These are phyloP conservation scores for Xylariaceae sp. DNA, from an alignment of 2,329 filamentous ascomycete genomes.

Conservation along the genomic window DNA sequence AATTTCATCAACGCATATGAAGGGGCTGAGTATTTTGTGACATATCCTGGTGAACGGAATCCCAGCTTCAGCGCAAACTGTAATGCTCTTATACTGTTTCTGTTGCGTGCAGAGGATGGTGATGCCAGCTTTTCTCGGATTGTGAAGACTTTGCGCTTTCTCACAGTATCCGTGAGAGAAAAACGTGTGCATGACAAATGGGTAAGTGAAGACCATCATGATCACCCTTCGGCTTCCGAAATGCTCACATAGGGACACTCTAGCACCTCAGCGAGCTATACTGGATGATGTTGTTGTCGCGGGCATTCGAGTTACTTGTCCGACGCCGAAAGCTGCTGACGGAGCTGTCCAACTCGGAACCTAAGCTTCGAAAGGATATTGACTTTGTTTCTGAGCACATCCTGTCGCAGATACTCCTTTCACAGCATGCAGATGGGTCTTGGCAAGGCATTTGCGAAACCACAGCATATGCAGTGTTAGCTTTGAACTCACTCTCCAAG, in stretches of 20 bases:
- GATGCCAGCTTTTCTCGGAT: constrained; percentile 21
- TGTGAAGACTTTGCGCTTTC: constrained; percentile 22
- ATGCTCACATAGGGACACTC: not conserved
- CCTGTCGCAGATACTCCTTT: not conserved
- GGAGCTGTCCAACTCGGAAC: not conserved
- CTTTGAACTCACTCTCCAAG: not conserved
- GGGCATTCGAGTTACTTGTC: not conserved
- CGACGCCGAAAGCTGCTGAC: not conserved
- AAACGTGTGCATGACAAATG: constrained; percentile 1
- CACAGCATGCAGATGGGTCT: not conserved
- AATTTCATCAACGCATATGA: constrained; percentile 24
- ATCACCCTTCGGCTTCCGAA: constrained; percentile 11
- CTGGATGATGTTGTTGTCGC: not conserved
- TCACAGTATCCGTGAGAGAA: constrained; percentile 8
- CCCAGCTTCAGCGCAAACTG: constrained; percentile 32
- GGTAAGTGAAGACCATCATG: constrained; percentile 4
- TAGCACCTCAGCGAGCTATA: not conserved
- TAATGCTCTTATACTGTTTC: constrained; percentile 29
- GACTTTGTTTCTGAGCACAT: not conserved
- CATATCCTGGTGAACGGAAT: constrained; percentile 28
- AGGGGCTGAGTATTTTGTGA: constrained; percentile 25
- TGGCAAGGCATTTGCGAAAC: not conserved
- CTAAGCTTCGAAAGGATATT: not conserved
- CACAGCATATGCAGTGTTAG: not conserved
- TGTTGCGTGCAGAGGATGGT: constrained; percentile 14